Evolutionary conservation across 805 yeast species (phyloP).

Genomic region (Scheffersomyces ergatensis): DNA sequence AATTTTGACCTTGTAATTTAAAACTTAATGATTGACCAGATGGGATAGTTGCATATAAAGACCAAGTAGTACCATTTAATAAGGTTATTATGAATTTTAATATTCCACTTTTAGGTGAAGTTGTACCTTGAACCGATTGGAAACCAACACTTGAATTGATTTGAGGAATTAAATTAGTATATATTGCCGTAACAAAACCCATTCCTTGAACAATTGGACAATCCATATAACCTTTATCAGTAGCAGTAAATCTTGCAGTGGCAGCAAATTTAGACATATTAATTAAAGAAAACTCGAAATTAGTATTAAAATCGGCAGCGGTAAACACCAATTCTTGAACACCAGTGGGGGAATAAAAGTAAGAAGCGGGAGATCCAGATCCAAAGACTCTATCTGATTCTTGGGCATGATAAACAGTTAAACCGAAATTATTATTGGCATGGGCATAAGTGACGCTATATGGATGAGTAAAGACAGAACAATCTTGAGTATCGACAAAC

Average conservation of each 20-base stretch:
- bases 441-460: conserved; percentile 10
- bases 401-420: conserved; percentile 11
- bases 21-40: conserved; percentile 29
- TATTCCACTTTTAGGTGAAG: conserved; percentile 11
- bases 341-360: conserved; percentile 14
- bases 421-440: conserved; percentile 5
- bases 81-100: conserved; percentile 12
- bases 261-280: conserved; percentile 12
- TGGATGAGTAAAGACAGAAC: conserved; percentile 14
- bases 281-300: conserved; percentile 4
- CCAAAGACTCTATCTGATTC: conserved; percentile 11
- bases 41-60: conserved; percentile 12
- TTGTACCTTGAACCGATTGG: conserved; percentile 7
- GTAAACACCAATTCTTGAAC: conserved; percentile 11
- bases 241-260: conserved; percentile 8
- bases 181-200: conserved; percentile 72
- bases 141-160: conserved; percentile 49
- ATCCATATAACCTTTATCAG: neutral
- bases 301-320: conserved; percentile 7
- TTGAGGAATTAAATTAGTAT: conserved; percentile 48
- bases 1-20: conserved; percentile 16
- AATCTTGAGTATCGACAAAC: conserved; percentile 9
- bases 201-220: conserved; percentile 69
- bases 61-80: conserved; percentile 12
- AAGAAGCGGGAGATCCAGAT: conserved; percentile 10